Percentiles rank a stretch among this genome's conserved stretches.
phyloP scores from a whole-genome alignment of 2,329 filamentous ascomycete genomes.

The Fusarium verrucosum region DNA sequence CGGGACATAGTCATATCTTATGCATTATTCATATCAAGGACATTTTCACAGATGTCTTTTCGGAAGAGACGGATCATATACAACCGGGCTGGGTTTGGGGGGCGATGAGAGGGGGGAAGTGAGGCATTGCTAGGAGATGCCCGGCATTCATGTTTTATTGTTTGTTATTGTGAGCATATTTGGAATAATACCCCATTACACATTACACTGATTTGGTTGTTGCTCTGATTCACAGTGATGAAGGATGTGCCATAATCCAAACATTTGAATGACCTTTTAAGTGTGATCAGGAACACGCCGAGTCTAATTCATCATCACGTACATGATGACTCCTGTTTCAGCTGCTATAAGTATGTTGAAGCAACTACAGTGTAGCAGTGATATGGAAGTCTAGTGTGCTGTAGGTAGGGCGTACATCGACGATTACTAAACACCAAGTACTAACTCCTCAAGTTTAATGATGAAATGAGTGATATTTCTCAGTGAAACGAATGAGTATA shows the following conservation, averaged over 20 bases:
- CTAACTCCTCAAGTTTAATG: too few relatives aligned
- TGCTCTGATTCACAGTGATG: not conserved
- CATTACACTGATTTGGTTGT: not conserved
- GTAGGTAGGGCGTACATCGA: too few relatives aligned
- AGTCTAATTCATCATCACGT: not conserved
- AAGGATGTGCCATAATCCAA: not conserved
- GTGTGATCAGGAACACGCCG: not conserved
- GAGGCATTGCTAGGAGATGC: conserved; percentile 24
- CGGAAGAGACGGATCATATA: conserved; percentile 30
- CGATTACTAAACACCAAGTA: too few relatives aligned
- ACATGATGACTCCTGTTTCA: not conserved
- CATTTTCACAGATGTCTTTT: conserved; percentile 23
- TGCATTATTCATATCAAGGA: conserved; percentile 23
- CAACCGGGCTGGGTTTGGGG: conserved; percentile 14
- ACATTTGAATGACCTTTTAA: not conserved
- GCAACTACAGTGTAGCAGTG: not conserved
- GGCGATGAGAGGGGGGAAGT: conserved; percentile 11
- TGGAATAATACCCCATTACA: conserved; percentile 45
- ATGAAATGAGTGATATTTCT: too few relatives aligned
- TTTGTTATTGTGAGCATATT: conserved; percentile 42
- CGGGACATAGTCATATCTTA: conserved; percentile 29
- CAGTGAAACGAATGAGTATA: too few relatives aligned
- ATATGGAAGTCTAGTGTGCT: too few relatives aligned
- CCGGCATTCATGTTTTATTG: conserved; percentile 38
- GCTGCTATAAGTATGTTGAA: too few relatives aligned